These are phyloP conservation scores for Talaromyces sp. DNA, from an alignment of 2,329 filamentous ascomycete genomes.

Conservation along the genomic window DNA sequence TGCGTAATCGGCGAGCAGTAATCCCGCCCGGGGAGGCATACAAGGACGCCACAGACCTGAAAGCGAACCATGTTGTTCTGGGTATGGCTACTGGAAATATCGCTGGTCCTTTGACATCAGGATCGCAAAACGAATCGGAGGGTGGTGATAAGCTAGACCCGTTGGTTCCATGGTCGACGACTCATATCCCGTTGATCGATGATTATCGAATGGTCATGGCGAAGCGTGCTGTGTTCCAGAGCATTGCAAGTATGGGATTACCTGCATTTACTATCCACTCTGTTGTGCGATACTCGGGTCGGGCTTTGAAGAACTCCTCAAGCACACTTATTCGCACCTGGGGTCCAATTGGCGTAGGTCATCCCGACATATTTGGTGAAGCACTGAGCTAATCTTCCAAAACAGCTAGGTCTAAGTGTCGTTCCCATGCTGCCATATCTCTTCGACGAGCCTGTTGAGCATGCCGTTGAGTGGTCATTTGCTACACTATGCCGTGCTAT, in stretches of 20 bases:
- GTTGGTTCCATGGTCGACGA: constrained; percentile 39
- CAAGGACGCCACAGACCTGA: constrained; percentile 35
- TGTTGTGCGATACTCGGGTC: constrained; percentile 83
- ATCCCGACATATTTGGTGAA: neutral
- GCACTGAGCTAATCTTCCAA: neutral
- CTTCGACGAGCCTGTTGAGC: constrained; percentile 90
- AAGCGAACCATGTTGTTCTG: constrained; percentile 29
- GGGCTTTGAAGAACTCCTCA: constrained; percentile 78
- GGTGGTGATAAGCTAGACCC: constrained; percentile 22
- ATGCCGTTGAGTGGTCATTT: constrained; percentile 86
- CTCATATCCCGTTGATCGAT: constrained; percentile 67
- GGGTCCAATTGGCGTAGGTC: constrained; percentile 81
- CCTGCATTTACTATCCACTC: constrained; percentile 93
- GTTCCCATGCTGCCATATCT: constrained; percentile 80
- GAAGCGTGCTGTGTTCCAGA: constrained; percentile 86
- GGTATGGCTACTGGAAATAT: constrained; percentile 38
- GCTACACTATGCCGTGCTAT: constrained; percentile 73
- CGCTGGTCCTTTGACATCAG: constrained; percentile 18
- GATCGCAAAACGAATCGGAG: neutral
- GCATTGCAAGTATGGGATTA: constrained; percentile 85
- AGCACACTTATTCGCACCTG: constrained; percentile 74
- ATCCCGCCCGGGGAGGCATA: constrained; percentile 61
- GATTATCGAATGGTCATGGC: constrained; percentile 90
- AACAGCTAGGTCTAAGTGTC: constrained; percentile 61
- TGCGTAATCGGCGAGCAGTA: constrained; percentile 73